Evolutionary conservation across 768 basidiomycete species (phyloP), one percentile per base, ranked within the genome.

Genomic region (Ramaria rubella): DNA sequence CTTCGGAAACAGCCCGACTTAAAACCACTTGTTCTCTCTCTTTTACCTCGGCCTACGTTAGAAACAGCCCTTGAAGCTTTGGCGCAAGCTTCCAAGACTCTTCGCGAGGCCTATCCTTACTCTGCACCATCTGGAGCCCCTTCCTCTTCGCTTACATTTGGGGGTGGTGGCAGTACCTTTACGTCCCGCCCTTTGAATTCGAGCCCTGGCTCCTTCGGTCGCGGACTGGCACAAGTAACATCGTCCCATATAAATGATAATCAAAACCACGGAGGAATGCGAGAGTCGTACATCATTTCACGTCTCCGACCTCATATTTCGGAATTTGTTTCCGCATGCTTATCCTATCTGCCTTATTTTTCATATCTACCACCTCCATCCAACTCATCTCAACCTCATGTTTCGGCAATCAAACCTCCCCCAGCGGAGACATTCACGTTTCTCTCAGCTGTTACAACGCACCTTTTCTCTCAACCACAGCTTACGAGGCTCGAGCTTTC

Each of bases 261-360:
- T 72, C 73, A 14, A 52, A 29, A 36, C 21, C 36, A 46, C 30
- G 69, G 77, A 48, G 81, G 81, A 34, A 92, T 91, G 87, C 83
- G 90, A 58, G 85, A 90, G 57, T 81, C 84, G 5, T 93, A 93
- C 67, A 77, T 92, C 61, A 70, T 82, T 36, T 87, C 84, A 17
- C 79, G 90, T 54, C 73, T 93, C 17, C 80, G 85, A 48, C 85
- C 86, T 15, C 83, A 86, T 68, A 81, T 91, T 49, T 72, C 76
- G 51, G 90, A 91, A 51, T 93, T 89, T 62, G 82, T 85, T 29
- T 79, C 90, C 2, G 80, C 85, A 29, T 87, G 81, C 68, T 77
- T 83, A 67, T 86, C 90, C 5, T 93, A 92, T 67, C 80, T 92
- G 46, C 88, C 87, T 2, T 92, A 93, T 66, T 93, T 93, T 66